These are phyloP conservation scores for Diplodia mutila DNA, from an alignment of 2,329 filamentous ascomycete species.

Conservation along the genomic window DNA sequence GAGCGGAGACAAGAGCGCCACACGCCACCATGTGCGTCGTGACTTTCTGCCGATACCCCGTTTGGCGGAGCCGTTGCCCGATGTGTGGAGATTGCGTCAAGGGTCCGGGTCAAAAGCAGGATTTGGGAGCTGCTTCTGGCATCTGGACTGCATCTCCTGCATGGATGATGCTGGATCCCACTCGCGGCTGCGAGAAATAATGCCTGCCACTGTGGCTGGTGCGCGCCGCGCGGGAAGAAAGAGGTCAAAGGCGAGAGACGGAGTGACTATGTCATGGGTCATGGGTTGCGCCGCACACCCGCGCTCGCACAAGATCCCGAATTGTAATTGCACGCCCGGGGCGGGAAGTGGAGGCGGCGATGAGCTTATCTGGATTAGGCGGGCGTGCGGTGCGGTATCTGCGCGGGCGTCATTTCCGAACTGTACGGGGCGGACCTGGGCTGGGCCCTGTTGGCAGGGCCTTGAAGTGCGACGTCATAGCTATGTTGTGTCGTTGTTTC, in stretches of 20 bases:
- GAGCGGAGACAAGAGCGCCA: background rate
- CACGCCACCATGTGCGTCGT: background rate
- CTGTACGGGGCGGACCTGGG: background rate
- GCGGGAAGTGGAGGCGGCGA: background rate
- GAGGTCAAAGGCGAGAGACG: background rate
- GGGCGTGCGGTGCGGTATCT: background rate
- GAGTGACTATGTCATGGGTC: slow-evolving; percentile 7
- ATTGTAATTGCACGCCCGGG: background rate
- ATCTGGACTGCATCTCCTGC: background rate
- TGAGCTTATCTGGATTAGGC: slow-evolving; percentile 16
- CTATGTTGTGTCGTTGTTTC: slow-evolving; percentile 7
- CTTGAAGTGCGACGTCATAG: background rate
- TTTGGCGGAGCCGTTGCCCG: slow-evolving; percentile 4
- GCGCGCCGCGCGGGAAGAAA: background rate
- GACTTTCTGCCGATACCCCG: background rate
- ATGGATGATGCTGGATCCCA: slow-evolving; percentile 15
- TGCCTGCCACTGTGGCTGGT: slow-evolving; percentile 8
- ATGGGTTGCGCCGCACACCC: slow-evolving; percentile 3
- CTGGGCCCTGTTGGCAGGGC: background rate
- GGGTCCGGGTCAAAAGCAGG: slow-evolving; percentile 5
- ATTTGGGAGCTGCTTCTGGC: slow-evolving; percentile 6
- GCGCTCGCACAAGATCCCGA: background rate
- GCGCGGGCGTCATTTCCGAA: slow-evolving; percentile 15
- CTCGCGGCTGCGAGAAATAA: too few species aligned
- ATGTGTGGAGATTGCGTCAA: slow-evolving; percentile 15